phyloP scores from a whole-genome alignment of 2,329 filamentous ascomycete genomes.

The Nemania abortiva region DNA sequence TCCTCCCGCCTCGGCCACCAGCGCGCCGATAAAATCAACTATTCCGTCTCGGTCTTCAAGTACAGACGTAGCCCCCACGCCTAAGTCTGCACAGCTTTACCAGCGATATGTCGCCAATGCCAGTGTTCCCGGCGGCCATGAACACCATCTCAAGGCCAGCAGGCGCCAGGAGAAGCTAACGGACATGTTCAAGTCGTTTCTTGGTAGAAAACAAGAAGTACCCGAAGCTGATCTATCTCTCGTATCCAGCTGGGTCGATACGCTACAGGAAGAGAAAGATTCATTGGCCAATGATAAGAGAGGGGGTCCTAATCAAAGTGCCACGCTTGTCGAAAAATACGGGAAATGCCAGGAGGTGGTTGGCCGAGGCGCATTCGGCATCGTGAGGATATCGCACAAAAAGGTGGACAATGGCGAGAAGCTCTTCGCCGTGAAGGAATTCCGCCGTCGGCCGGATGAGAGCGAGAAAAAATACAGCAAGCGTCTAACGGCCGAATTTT shows the following conservation, averaged over 20 bases:
- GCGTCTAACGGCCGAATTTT: constrained; percentile 95
- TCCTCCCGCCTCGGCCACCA: constrained; percentile 52
- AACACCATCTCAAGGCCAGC: constrained; percentile 88
- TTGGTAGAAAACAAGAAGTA: constrained; percentile 84
- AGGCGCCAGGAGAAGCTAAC: constrained; percentile 94
- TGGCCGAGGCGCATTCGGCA: constrained; percentile 94
- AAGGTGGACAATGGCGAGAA: constrained; percentile 89
- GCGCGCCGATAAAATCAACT: constrained; percentile 50
- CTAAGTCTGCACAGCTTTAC: constrained; percentile 49
- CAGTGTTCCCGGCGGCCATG: constrained; percentile 76
- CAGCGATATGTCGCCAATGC: constrained; percentile 66
- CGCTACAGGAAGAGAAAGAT: constrained; percentile 88
- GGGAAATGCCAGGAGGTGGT: constrained; percentile 98
- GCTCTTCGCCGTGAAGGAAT: constrained; percentile 97
- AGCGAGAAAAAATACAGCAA: constrained; percentile 98
- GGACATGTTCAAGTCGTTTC: constrained; percentile 88
- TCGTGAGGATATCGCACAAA: constrained; percentile 98
- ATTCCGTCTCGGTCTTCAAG: constrained; percentile 47
- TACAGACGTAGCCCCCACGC: constrained; percentile 37
- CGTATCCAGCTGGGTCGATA: constrained; percentile 96
- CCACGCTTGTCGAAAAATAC: constrained; percentile 93
- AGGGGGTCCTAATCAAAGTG: constrained; percentile 77
- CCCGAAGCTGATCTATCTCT: constrained; percentile 87
- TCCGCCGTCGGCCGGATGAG: constrained; percentile 92
- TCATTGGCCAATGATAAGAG: constrained; percentile 80